These are phyloP conservation scores for Pichia sp. DNA, from an alignment of 1,139 yeast genomes.

Conservation along the genomic window DNA sequence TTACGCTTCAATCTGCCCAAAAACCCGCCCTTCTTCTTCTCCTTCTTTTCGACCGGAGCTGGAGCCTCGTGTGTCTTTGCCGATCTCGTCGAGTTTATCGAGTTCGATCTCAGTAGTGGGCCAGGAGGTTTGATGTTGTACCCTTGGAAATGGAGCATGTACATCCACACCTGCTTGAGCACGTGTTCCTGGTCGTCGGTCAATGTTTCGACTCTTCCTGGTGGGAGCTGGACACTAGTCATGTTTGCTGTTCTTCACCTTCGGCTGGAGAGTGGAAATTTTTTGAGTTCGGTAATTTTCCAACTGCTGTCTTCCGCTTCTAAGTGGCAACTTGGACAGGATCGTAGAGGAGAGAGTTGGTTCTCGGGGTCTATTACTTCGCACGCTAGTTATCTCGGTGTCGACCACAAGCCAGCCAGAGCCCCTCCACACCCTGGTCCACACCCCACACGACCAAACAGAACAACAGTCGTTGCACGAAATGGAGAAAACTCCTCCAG, in stretches of 20 bases:
- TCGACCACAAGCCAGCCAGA: no score
- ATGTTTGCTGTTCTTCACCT: not conserved
- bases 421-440: no score
- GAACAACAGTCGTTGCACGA: not conserved
- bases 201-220: constrained; percentile 59
- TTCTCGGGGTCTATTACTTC: not conserved
- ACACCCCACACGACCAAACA: no score
- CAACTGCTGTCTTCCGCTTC: no score
- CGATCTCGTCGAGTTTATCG: constrained; percentile 8
- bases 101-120: constrained; percentile 20
- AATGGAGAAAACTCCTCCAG: not conserved
- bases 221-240: constrained; percentile 19
- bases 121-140: constrained; percentile 33
- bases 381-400: no score
- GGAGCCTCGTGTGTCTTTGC: not conserved
- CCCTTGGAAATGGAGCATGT: constrained; percentile 58
- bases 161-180: constrained; percentile 75
- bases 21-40: constrained; percentile 30
- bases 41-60: constrained; percentile 12
- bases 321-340: no score
- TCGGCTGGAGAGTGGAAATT: no score
- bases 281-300: no score
- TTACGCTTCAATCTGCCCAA: constrained; percentile 25
- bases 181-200: constrained; percentile 59
- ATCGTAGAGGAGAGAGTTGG: not conserved